Conservation (phyloP, 2,329 filamentous ascomycete genomes). For the Exophiala mesophila region DNA sequence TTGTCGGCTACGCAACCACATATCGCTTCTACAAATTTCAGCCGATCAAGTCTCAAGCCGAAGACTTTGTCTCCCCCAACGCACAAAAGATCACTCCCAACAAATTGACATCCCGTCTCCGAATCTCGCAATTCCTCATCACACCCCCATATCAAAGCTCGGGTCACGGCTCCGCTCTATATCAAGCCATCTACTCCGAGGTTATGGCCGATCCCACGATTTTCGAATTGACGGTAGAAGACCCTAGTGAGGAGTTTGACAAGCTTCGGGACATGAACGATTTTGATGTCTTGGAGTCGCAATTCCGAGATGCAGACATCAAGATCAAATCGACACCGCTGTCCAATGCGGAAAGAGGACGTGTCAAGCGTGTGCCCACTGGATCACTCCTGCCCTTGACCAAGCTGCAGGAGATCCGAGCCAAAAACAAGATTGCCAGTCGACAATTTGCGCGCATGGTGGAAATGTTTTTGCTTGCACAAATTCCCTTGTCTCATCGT, state of each 20-base stretch:
- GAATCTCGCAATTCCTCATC: constrained; percentile 91
- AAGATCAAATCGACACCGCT: constrained; percentile 41
- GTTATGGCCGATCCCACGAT: constrained; percentile 65
- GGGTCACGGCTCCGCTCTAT: constrained; percentile 75
- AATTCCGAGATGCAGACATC: constrained; percentile 46
- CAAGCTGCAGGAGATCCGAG: constrained; percentile 47
- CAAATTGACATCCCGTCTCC: constrained; percentile 67
- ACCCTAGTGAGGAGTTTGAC: constrained; percentile 71
- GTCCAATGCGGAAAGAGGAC: constrained; percentile 30
- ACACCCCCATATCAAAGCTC: constrained; percentile 79
- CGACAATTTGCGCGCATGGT: constrained; percentile 59
- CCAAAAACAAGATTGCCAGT: constrained; percentile 53
- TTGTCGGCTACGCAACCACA: constrained; percentile 84
- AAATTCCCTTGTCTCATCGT: constrained; percentile 48
- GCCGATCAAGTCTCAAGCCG: constrained; percentile 33
- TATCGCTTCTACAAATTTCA: constrained; percentile 71
- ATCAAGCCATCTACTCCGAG: constrained; percentile 69
- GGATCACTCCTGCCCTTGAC: constrained; percentile 51
- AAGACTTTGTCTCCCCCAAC: constrained; percentile 42
- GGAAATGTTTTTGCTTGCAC: constrained; percentile 58
- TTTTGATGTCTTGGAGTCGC: constrained; percentile 50
- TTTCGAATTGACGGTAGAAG: constrained; percentile 84
- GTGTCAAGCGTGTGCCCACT: constrained; percentile 43
- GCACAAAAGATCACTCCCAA: constrained; percentile 45
- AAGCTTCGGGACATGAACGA: constrained; percentile 60